Percentiles rank a stretch among this genome's conserved stretches.
These are phyloP conservation scores for Fusarium avenaceum DNA, from an alignment of 2,329 filamentous ascomycete genomes.

Conservation along the genomic window DNA sequence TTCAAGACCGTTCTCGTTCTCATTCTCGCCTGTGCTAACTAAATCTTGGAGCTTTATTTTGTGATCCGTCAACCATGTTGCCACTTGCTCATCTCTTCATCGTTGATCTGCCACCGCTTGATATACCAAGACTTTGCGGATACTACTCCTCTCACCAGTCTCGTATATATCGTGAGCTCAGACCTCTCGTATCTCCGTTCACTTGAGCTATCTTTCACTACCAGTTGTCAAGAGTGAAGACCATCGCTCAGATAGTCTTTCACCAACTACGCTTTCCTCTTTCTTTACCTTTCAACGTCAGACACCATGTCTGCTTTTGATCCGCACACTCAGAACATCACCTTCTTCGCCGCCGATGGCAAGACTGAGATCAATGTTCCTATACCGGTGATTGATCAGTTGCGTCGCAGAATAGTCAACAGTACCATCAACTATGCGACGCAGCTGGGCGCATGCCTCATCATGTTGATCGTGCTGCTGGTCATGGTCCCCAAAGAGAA, in stretches of 20 bases:
- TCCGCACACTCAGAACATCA: constrained; percentile 54
- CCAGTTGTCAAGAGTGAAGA: constrained; percentile 5
- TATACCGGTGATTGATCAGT: constrained; percentile 52
- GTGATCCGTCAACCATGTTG: constrained; percentile 40
- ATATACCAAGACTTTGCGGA: constrained; percentile 23
- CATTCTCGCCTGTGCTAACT: background rate
- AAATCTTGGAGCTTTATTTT: constrained; percentile 21
- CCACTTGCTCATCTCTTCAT: constrained; percentile 24
- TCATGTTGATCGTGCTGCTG: constrained; percentile 75
- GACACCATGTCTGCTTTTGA: constrained; percentile 52
- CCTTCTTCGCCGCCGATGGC: constrained; percentile 53
- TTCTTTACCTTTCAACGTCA: background rate
- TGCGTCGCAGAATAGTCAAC: constrained; percentile 53
- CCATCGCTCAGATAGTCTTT: background rate
- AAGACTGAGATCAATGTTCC: constrained; percentile 51
- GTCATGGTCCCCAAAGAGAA: constrained; percentile 76
- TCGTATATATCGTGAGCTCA: constrained; percentile 23
- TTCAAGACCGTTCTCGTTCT: constrained; percentile 13
- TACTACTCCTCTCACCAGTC: background rate
- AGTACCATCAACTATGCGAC: constrained; percentile 74
- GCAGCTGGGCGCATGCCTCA: constrained; percentile 76
- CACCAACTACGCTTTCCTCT: constrained; percentile 6
- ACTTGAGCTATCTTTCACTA: constrained; percentile 15
- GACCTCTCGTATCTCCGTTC: constrained; percentile 23
- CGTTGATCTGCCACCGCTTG: constrained; percentile 2